Evolutionary conservation across 106 monocot species (phyloP).

Genomic region (Hemerocallis citrina): DNA sequence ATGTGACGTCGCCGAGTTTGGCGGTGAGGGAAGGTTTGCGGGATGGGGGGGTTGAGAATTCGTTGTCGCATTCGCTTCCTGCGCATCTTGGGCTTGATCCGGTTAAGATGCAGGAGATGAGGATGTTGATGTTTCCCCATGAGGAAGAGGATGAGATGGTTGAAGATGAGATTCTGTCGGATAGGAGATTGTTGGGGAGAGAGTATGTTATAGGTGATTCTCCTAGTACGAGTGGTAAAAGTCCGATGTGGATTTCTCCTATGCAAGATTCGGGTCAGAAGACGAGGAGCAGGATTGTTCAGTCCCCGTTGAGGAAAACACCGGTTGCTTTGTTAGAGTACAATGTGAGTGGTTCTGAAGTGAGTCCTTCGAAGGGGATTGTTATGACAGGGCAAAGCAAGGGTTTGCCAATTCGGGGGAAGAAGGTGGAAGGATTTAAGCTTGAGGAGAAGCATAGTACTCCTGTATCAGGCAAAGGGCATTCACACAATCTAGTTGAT

Average conservation of each 20-base stretch:
- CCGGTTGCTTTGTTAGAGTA: slow-evolving; percentile 70
- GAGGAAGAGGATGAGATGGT: slow-evolving; percentile 57
- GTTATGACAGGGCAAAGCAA: slow-evolving; percentile 68
- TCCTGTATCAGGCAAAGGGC: slow-evolving; percentile 39
- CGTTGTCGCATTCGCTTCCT: slow-evolving; percentile 89
- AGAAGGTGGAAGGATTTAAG: slow-evolving; percentile 76
- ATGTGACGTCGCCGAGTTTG: slow-evolving; percentile 16
- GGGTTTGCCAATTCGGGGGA: slow-evolving; percentile 39
- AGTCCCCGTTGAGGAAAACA: slow-evolving; percentile 23
- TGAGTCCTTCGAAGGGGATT: slow-evolving; percentile 42
- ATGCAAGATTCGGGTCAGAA: slow-evolving; percentile 43
- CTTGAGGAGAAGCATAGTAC: slow-evolving; percentile 49
- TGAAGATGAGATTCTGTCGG: slow-evolving; percentile 31
- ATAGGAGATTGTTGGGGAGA: slow-evolving; percentile 16
- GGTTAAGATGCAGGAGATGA: slow-evolving; percentile 86
- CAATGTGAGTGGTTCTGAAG: slow-evolving; percentile 31
- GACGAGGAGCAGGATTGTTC: slow-evolving; percentile 22
- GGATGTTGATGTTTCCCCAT: slow-evolving; percentile 70
- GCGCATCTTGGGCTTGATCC: slow-evolving; percentile 96
- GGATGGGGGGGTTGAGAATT: slow-evolving; percentile 13
- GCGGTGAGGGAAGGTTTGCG: slow-evolving; percentile 21
- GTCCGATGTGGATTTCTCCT: slow-evolving; percentile 27
- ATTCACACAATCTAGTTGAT: slow-evolving; percentile 69
- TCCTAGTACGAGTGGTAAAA: slow-evolving; percentile 41
- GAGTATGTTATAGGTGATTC: slow-evolving; percentile 44